Conservation (phyloP, 345 rosid species). For the Syzygium grande region DNA sequence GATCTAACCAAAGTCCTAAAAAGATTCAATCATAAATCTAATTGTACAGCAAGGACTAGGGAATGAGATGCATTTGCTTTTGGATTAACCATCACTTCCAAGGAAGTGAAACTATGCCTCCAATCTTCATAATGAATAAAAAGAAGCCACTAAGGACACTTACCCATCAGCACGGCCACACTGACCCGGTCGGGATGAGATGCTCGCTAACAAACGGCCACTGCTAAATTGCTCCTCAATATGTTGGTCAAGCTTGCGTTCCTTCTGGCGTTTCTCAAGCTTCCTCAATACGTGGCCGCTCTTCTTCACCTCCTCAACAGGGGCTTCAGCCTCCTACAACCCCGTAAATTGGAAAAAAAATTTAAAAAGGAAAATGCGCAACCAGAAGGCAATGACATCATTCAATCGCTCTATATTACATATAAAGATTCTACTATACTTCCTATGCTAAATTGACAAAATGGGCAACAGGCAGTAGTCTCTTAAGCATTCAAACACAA, state of each 20-base stretch:
- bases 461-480: background rate
- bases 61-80: background rate
- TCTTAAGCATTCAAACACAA: background rate
- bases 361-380: background rate
- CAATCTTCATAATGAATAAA: background rate
- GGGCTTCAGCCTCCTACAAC: constrained; percentile 40
- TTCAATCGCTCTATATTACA: background rate
- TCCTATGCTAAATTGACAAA: background rate
- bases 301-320: constrained; percentile 50
- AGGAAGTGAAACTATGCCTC: background rate
- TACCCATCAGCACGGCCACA: constrained; percentile 84
- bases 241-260: constrained; percentile 49
- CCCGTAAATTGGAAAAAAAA: background rate
- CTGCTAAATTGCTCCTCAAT: constrained; percentile 67
- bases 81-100: background rate
- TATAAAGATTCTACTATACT: background rate
- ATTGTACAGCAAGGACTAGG: background rate
- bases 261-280: constrained; percentile 40
- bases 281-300: constrained; percentile 49
- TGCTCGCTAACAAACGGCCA: constrained; percentile 60
- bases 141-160: background rate
- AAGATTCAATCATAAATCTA: background rate
- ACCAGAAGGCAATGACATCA: background rate
- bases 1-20: background rate
- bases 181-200: constrained; percentile 74